These are phyloP conservation scores for Xylaria palmicola DNA, from an alignment of 495 filamentous ascomycete species.

Conservation along the genomic window DNA sequence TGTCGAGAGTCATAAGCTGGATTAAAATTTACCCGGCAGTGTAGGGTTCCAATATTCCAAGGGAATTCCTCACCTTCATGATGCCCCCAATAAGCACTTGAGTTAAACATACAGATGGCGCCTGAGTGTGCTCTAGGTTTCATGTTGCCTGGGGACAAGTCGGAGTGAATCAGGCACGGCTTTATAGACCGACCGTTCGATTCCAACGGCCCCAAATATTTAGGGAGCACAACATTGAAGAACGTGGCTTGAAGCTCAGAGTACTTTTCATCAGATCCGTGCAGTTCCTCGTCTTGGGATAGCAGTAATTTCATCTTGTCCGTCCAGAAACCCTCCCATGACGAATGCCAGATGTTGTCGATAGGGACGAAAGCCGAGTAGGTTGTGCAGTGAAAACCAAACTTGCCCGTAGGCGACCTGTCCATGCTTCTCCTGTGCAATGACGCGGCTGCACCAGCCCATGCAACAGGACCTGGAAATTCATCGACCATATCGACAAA, in stretches of 20 bases:
- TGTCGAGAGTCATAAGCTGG: background rate
- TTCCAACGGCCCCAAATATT: constrained; percentile 38
- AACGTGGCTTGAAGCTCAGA: constrained; percentile 11
- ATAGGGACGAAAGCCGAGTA: constrained; percentile 44
- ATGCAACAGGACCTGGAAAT: constrained; percentile 17
- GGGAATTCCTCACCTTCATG: constrained; percentile 36
- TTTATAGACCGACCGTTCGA: constrained; percentile 38
- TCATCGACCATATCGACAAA: constrained; percentile 29
- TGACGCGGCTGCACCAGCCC: constrained; percentile 37
- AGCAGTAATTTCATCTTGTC: constrained; percentile 23
- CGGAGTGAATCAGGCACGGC: constrained; percentile 46
- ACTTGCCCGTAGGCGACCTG: constrained; percentile 47
- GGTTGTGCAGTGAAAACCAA: constrained; percentile 51
- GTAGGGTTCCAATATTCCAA: background rate
- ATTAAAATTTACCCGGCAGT: background rate
- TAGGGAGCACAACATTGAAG: constrained; percentile 39
- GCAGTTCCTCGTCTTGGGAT: constrained; percentile 17
- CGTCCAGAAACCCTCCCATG: constrained; percentile 47
- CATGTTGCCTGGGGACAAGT: constrained; percentile 48
- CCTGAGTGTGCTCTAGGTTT: constrained; percentile 34
- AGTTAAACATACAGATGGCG: constrained; percentile 44
- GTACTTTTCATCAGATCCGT: background rate
- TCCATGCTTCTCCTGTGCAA: constrained; percentile 40
- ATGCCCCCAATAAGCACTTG: constrained; percentile 48
- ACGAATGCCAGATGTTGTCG: constrained; percentile 39